Conservation (phyloP, 257 asterid genomes). For the Vinca minor region DNA sequence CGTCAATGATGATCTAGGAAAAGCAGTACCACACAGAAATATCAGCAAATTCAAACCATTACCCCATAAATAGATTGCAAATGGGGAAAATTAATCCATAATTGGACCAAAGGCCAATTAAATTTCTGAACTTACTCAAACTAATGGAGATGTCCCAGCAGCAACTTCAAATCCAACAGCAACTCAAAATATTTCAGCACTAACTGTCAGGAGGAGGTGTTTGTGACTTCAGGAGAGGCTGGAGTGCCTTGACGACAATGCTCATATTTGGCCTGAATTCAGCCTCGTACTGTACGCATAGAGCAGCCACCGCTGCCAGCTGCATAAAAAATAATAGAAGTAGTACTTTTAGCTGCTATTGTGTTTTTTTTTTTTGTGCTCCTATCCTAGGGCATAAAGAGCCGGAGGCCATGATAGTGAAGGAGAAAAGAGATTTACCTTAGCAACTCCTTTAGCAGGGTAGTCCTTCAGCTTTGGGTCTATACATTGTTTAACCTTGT, state of each 20-base stretch:
- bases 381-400: not conserved
- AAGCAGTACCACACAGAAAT: not conserved
- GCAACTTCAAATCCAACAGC: not conserved
- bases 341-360: not conserved
- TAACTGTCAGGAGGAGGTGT: constrained; percentile 47
- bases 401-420: constrained; percentile 13
- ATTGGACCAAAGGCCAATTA: not conserved
- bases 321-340: constrained; percentile 27
- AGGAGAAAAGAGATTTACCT: constrained; percentile 32
- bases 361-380: not conserved
- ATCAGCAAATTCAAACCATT: not conserved
- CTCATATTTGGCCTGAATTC: constrained; percentile 93
- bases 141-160: not conserved
- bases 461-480: constrained; percentile 76
- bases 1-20: not conserved
- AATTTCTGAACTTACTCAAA: not conserved
- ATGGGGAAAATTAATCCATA: not conserved
- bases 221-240: constrained; percentile 58
- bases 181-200: not conserved
- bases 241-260: constrained; percentile 84
- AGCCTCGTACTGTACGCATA: constrained; percentile 86
- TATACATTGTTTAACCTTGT: constrained; percentile 83
- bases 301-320: constrained; percentile 90
- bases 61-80: constrained; percentile 1
- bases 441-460: constrained; percentile 88